A percentile compares a stretch with the other conserved stretches of the same genome.
phyloP scores from a whole-genome alignment of 176 grass and related monocot genomes.

The Cenchrus fungigraminus region DNA sequence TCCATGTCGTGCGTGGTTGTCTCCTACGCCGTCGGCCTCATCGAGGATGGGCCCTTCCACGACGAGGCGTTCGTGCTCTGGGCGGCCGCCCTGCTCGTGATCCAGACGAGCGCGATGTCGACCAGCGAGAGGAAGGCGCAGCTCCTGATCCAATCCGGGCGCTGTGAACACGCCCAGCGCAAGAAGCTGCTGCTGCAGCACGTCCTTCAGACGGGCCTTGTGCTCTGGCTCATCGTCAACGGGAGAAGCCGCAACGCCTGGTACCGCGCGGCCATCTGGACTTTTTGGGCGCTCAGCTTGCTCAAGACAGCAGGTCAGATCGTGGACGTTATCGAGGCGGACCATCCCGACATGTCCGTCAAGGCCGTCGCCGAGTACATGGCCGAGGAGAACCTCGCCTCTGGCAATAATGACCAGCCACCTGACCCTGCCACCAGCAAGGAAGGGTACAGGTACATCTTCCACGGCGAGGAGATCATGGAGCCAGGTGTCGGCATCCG shows the following conservation, averaged over 20 bases:
- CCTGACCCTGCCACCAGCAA: constrained; percentile 17
- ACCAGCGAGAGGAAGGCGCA: constrained; percentile 13
- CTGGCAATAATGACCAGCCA: no score
- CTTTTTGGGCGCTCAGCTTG: constrained; percentile 55
- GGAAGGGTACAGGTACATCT: constrained; percentile 56
- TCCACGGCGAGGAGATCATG: constrained; percentile 58
- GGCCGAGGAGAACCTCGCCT: constrained; percentile 30
- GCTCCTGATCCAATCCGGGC: constrained; percentile 53
- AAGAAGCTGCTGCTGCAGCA: constrained; percentile 64
- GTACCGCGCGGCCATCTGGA: constrained; percentile 47
- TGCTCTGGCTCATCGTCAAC: constrained; percentile 45
- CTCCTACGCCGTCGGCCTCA: constrained; percentile 59
- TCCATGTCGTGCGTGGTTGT: constrained; percentile 60
- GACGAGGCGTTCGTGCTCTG: constrained; percentile 66
- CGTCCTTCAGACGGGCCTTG: constrained; percentile 51
- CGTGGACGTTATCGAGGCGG: constrained; percentile 44
- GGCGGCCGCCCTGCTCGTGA: constrained; percentile 8
- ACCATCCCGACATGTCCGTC: constrained; percentile 47
- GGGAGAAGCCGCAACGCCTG: constrained; percentile 41
- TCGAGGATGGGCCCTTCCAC: constrained; percentile 57
- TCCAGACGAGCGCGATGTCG: no score
- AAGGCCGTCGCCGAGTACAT: constrained; percentile 63
- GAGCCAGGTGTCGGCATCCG: background rate
- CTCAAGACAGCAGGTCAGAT: constrained; percentile 53
- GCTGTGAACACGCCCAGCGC: constrained; percentile 48